Evolutionary conservation across 1,139 yeast genomes (phyloP), one percentile per base, ranked within the genome.

Genomic region (Kurtzmaniella natalensis): DNA sequence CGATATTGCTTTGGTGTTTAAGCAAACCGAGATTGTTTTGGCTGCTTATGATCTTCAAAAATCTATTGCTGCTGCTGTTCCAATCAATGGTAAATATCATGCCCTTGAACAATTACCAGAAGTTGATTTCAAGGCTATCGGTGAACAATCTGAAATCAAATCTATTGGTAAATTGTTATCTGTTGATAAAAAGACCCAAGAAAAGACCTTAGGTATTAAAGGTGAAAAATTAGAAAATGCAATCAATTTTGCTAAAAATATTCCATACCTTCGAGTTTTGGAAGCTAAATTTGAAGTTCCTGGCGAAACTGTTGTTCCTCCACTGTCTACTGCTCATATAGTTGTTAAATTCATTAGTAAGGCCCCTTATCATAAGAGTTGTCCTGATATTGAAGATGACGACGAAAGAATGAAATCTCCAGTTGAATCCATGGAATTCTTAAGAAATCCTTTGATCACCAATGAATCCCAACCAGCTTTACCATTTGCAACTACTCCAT

Each of bases 41-140:
- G 68, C 72, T 25, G 76, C 88, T 11, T 58, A 78, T 34, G 87
- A 82, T 38, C 70, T 94, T 37, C 77, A 82, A 48, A 82, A 85
- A 51, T 72, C 79, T 30, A 62, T 94, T 30, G 64, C 81, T 16
- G 96, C 88, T 59, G 97, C 95, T 3, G 79, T 86, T 3, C 78
- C 81, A 35, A 70, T 71, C 23, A 61, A 60, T 33, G 74, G 77
- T 10, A 66, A 65, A 37, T 58, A 71, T 41, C 81, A 80, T 41
- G 88, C 83, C 51, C 66, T 81, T 37, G 67, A 83, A 43, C 98
- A 92, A 64, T 70, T 92, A 43, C 96, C 96, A 16, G 78, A 76
- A 40, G 85, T 82, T 30, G 70, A 77, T 39, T 47, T 61, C 5
- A 57, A 66, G 10, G 57, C 59, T 3, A 61, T 78, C 20, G 70